A percentile compares a stretch with the other conserved stretches of the same genome.
Conservation (phyloP, 2,329 filamentous ascomycete species). For the Calycina herbarum region DNA sequence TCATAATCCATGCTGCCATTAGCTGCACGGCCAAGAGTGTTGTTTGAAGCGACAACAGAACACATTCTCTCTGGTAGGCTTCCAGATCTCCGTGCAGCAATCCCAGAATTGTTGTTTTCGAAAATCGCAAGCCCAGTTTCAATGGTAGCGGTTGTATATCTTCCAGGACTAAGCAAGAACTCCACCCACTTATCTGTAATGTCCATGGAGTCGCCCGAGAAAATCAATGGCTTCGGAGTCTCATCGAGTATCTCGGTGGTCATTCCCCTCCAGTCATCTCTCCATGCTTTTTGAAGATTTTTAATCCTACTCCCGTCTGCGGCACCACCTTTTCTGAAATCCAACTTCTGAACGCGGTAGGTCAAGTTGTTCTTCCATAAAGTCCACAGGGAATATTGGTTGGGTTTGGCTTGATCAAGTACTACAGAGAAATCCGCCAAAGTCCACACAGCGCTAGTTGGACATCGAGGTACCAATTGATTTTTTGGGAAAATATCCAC, state of each 20-base stretch:
- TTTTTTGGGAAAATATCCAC: slow-evolving; percentile 69
- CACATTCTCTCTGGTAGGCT: slow-evolving; percentile 76
- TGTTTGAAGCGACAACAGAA: slow-evolving; percentile 67
- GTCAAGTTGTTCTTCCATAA: slow-evolving; percentile 84
- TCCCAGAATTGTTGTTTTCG: slow-evolving; percentile 59
- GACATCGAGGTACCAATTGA: slow-evolving; percentile 68
- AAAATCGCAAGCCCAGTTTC: slow-evolving; percentile 84
- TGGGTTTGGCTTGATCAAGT: slow-evolving; percentile 50
- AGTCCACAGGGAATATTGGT: slow-evolving; percentile 66
- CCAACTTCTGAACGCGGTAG: slow-evolving; percentile 72
- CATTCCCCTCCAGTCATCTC: slow-evolving; percentile 68
- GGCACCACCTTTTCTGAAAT: slow-evolving; percentile 57
- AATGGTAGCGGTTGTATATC: slow-evolving; percentile 76
- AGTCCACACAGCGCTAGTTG: slow-evolving; percentile 75
- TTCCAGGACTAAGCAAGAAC: slow-evolving; percentile 78
- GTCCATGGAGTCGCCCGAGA: slow-evolving; percentile 65
- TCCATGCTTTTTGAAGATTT: slow-evolving; percentile 51
- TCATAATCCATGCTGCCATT: slow-evolving; percentile 72
- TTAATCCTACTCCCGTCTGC: neutral
- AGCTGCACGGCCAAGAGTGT: slow-evolving; percentile 60
- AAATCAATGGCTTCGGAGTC: slow-evolving; percentile 56
- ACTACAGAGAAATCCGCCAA: slow-evolving; percentile 73
- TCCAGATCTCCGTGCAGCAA: slow-evolving; percentile 46
- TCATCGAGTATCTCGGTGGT: slow-evolving; percentile 57
- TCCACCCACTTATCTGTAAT: slow-evolving; percentile 83